phyloP scores from a whole-genome alignment of 495 filamentous ascomycete genomes.

The Podospora appendiculata region DNA sequence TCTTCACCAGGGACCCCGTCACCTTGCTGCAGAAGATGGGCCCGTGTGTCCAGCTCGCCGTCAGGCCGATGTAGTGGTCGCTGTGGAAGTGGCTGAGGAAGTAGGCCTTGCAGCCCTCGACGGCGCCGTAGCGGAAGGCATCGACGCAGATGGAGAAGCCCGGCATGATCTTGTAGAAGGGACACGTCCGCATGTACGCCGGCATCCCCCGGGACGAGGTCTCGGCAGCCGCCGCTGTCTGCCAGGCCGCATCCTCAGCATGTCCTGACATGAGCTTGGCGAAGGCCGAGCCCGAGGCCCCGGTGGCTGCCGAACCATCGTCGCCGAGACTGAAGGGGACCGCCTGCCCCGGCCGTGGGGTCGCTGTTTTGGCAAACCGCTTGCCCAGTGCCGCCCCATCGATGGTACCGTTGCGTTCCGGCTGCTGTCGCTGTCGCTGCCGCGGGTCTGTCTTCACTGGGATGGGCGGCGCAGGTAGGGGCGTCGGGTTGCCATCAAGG shows the following conservation, averaged over 20 bases:
- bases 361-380: conserved; percentile 56
- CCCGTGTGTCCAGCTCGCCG: conserved; percentile 81
- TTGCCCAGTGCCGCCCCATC: conserved; percentile 36
- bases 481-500: conserved; percentile 68
- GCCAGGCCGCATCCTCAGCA: conserved; percentile 87
- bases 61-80: conserved; percentile 92
- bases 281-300: conserved; percentile 59
- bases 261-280: conserved; percentile 86
- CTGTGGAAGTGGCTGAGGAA: conserved; percentile 98
- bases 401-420: background rate
- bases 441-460: background rate
- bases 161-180: conserved; percentile 97
- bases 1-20: conserved; percentile 81
- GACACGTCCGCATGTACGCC: conserved; percentile 82
- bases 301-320: background rate
- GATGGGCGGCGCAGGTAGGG: conserved; percentile 28
- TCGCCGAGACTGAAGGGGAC: conserved; percentile 57
- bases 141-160: conserved; percentile 90
- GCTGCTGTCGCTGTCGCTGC: background rate
- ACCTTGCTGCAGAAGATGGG: conserved; percentile 94
- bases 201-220: conserved; percentile 75
- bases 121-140: conserved; percentile 90
- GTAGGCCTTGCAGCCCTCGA: conserved; percentile 88
- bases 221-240: conserved; percentile 73
- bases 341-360: conserved; percentile 67